These are phyloP conservation scores for Citrus hindsii DNA, from an alignment of 345 rosid species.

Conservation along the genomic window DNA sequence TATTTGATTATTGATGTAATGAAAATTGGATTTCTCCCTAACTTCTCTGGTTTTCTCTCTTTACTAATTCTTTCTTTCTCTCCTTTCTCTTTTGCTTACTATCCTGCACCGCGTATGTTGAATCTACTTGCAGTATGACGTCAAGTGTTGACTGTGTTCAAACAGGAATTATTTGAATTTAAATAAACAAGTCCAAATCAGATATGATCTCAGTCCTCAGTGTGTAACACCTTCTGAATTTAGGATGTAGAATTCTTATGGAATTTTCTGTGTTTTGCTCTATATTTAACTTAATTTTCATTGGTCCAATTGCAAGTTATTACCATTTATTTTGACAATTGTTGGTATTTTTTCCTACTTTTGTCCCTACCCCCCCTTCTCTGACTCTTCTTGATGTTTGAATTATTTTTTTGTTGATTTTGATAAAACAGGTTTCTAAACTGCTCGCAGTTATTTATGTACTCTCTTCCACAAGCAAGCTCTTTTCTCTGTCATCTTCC, in stretches of 20 bases:
- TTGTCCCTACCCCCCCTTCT: background rate
- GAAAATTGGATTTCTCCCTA: background rate
- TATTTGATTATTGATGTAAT: background rate
- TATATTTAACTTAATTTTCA: background rate
- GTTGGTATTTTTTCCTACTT: background rate
- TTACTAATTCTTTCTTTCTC: background rate
- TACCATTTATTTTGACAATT: background rate
- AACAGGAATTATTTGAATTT: background rate
- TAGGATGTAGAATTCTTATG: background rate
- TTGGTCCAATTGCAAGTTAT: background rate
- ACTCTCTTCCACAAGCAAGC: constrained; percentile 53
- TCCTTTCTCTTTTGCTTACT: background rate
- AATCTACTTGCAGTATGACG: background rate
- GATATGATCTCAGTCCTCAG: background rate
- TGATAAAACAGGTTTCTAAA: constrained; percentile 61
- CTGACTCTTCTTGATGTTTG: constrained; percentile 1
- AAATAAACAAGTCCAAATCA: background rate
- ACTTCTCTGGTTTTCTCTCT: background rate
- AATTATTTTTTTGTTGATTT: constrained; percentile 12
- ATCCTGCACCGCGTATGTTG: background rate
- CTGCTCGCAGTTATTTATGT: constrained; percentile 61
- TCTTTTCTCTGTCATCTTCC: constrained; percentile 36
- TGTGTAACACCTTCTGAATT: background rate
- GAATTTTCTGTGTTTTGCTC: background rate
- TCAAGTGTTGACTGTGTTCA: background rate